Evolutionary conservation across 192 early-diverging fungal genomes (phyloP).

Genomic region (Rhizophlyctis rosea): DNA sequence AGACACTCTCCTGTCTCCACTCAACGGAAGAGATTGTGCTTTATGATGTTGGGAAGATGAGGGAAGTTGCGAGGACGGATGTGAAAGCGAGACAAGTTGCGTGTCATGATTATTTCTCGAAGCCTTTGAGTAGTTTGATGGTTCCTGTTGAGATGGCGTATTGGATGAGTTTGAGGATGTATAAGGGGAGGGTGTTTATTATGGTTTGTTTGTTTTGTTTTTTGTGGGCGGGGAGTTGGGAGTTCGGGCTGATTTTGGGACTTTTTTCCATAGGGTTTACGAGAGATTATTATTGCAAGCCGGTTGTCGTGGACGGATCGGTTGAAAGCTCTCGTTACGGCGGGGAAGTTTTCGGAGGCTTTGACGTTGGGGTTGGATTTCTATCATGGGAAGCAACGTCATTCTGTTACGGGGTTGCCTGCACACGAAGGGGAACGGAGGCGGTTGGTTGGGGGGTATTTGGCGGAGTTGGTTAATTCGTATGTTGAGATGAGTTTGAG

Average conservation of each 20-base stretch:
- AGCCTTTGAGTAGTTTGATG: constrained; percentile 8
- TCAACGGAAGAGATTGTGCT: constrained; percentile 26
- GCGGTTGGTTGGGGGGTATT: constrained; percentile 26
- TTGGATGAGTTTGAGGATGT: constrained; percentile 27
- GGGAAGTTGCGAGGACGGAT: constrained; percentile 25
- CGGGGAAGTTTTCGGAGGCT: constrained; percentile 43
- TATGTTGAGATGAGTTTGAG: constrained; percentile 39
- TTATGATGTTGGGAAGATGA: constrained; percentile 20
- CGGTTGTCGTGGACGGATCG: constrained; percentile 43
- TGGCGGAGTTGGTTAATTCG: constrained; percentile 35
- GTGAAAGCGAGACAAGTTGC: constrained; percentile 11
- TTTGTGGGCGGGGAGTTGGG: neutral
- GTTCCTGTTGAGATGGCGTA: constrained; percentile 32
- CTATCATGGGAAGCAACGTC: constrained; percentile 23
- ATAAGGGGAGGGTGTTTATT: constrained; percentile 41
- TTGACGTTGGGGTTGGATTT: constrained; percentile 39
- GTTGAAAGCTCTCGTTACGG: constrained; percentile 37
- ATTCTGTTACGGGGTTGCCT: constrained; percentile 40
- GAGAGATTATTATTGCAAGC: constrained; percentile 31
- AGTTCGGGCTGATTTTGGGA: neutral
- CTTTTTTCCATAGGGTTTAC: constrained; percentile 18
- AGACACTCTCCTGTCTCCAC: constrained; percentile 12
- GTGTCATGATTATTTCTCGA: constrained; percentile 20
- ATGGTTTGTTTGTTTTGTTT: constrained; percentile 33
- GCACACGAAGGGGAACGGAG: constrained; percentile 19